Evolutionary conservation across 768 basidiomycete genomes (phyloP).

Genomic region (Suillus lakei): DNA sequence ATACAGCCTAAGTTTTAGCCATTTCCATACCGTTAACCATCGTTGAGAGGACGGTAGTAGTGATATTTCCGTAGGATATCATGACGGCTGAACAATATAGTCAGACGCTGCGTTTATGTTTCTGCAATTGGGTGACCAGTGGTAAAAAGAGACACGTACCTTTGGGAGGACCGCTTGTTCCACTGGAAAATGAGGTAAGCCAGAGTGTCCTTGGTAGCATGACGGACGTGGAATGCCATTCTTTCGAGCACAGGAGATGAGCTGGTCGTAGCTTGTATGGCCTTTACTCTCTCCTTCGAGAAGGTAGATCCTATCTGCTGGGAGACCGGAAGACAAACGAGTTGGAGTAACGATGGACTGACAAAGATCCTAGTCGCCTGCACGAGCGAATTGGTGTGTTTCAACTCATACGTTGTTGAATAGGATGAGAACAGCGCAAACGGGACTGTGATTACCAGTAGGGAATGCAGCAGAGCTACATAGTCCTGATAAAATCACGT

Average conservation of each 20-base stretch:
- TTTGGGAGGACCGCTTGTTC: conserved; percentile 72
- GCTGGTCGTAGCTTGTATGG: conserved; percentile 42
- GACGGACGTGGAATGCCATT: conserved; percentile 42
- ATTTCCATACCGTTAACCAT: conserved; percentile 32
- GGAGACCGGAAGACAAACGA: conserved; percentile 36
- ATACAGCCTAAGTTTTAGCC: conserved; percentile 41
- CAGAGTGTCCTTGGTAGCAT: conserved; percentile 53
- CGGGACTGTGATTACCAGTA: conserved; percentile 49
- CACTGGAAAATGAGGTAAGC: conserved; percentile 74
- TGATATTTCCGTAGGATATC: conserved; percentile 63
- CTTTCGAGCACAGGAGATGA: conserved; percentile 42
- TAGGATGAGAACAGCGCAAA: conserved; percentile 52
- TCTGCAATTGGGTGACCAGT: not conserved
- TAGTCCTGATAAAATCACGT: conserved; percentile 46
- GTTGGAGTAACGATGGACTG: conserved; percentile 42
- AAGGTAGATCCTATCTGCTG: conserved; percentile 46
- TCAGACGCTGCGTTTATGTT: not conserved
- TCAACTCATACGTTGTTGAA: conserved; percentile 53
- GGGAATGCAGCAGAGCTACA: conserved; percentile 45
- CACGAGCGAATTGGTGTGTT: conserved; percentile 49
- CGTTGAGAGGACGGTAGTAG: conserved; percentile 42
- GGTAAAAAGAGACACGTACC: conserved; percentile 36
- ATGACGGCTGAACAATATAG: conserved; percentile 52
- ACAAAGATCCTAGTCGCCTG: conserved; percentile 54
- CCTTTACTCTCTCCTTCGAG: conserved; percentile 45